Percentiles rank a stretch among this genome's conserved stretches.
phyloP scores from a whole-genome alignment of 331 rosid species.

The Quercus phellos region DNA sequence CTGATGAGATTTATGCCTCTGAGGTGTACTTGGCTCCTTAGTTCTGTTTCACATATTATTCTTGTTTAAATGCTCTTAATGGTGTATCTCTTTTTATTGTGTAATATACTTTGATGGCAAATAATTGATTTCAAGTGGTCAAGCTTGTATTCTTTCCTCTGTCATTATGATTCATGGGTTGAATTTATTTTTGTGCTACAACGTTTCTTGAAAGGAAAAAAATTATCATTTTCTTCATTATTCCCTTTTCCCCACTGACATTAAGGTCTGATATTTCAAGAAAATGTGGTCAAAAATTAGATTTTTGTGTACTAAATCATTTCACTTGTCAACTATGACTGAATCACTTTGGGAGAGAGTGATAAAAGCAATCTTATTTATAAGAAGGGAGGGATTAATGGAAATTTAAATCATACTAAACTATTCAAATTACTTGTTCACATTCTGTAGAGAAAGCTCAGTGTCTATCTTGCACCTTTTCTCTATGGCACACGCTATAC shows the following conservation, averaged over 20 bases:
- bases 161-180: not conserved
- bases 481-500: conserved; percentile 60
- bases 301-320: not conserved
- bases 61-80: not conserved
- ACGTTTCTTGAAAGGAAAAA: not conserved
- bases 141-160: not conserved
- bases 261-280: not conserved
- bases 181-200: not conserved
- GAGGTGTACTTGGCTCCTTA: not conserved
- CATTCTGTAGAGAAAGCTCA: conserved; percentile 41
- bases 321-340: not conserved
- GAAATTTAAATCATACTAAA: not conserved
- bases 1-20: not conserved
- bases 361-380: too few species aligned
- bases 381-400: not conserved
- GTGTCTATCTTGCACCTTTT: conserved; percentile 56
- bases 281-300: not conserved
- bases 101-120: not conserved
- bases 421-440: conserved; percentile 8
- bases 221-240: not conserved
- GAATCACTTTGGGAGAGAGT: not conserved
- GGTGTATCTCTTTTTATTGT: too few species aligned
- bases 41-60: not conserved
- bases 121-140: not conserved
- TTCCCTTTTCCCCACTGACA: not conserved